Base-by-base conservation (phyloP, 371 early-diverging fungal genomes). In the Mortierella sp. region DNA sequence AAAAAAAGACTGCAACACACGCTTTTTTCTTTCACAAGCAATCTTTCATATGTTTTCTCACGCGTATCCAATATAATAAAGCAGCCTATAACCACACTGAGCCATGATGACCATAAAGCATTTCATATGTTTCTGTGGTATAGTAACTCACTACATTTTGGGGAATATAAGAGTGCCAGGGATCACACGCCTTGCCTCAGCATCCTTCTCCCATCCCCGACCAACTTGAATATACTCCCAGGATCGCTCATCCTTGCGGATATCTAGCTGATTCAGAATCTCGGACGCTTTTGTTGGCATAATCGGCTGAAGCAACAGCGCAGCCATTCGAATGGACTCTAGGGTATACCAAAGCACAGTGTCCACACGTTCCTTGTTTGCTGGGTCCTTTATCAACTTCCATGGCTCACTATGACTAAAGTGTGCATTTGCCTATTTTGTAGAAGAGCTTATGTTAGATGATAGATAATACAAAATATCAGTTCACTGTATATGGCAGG, bases 351-450 rank as follows among this genome's bases (percentile, higher is more conserved):
- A 95, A 28, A 98, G 79, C 0, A 93, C 88, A 2, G 84, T 85
- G 24, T 91, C 86, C 14, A 96, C 67, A 32, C 90, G 79, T 32
- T 86, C 86, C 14, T 85, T 75, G 11, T 83, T 57, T 28, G 73
- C 47, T 0, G 84, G 75, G 8, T 87, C 83, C 60, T 88, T 88
- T 4, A 84, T 88, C 11, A 96, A 71, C 1, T 86, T 89, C 98
- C 98, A 98, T 8, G 98, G 98, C 76, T 93, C 89, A 62, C 86
- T 79, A 10, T 86, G 85, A 3, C 90, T 77, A 70, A 97, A 93
- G 71, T 94, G 87, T 40, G 90, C 86, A 84, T 98, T 97, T 24
- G 94, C 92, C 81, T 89, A 55, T 87, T 49, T 35, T 24, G 28
- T 10, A 32, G 37, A 30, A 10, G 32, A 22, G 12, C 6, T 32